Evolutionary conservation across 495 filamentous ascomycete genomes (phyloP).

Genomic region (Chaetomium cochliodes): DNA sequence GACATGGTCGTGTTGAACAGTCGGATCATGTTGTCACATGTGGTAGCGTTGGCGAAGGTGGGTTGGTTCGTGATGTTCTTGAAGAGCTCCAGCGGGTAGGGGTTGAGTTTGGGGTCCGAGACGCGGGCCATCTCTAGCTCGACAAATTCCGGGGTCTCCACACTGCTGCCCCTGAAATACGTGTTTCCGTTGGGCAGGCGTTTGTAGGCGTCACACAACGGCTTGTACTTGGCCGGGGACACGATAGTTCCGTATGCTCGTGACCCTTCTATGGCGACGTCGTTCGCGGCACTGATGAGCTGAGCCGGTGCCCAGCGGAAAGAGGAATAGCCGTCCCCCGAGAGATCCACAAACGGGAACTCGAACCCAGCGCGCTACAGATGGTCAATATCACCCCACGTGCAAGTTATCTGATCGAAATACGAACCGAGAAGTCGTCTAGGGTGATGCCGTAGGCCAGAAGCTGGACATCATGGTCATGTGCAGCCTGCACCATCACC

Average conservation of each 20-base stretch:
- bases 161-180: slow-evolving; percentile 33
- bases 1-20: slow-evolving; percentile 44
- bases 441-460: slow-evolving; percentile 37
- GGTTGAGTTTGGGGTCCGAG: slow-evolving; percentile 12
- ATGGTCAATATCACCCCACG: slow-evolving; percentile 13
- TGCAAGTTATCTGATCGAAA: background rate
- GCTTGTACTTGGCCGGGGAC: slow-evolving; percentile 39
- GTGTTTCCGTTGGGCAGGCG: slow-evolving; percentile 30
- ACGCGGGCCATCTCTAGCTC: slow-evolving; percentile 34
- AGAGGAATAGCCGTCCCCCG: slow-evolving; percentile 38
- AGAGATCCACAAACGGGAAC: slow-evolving; percentile 46
- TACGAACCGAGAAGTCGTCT: slow-evolving; percentile 45
- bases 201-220: slow-evolving; percentile 41
- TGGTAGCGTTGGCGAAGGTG: slow-evolving; percentile 38
- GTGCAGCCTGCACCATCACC: slow-evolving; percentile 44
- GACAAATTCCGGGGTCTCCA: slow-evolving; percentile 29
- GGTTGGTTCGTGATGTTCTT: slow-evolving; percentile 47
- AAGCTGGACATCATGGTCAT: slow-evolving; percentile 46
- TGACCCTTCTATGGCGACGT: slow-evolving; percentile 39
- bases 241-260: slow-evolving; percentile 42
- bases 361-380: slow-evolving; percentile 44
- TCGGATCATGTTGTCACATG: slow-evolving; percentile 44
- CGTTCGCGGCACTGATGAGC: slow-evolving; percentile 38
- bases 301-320: slow-evolving; percentile 45
- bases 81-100: slow-evolving; percentile 41